Conservation (phyloP, 306 rosid species). For the Cucumis melo region DNA sequence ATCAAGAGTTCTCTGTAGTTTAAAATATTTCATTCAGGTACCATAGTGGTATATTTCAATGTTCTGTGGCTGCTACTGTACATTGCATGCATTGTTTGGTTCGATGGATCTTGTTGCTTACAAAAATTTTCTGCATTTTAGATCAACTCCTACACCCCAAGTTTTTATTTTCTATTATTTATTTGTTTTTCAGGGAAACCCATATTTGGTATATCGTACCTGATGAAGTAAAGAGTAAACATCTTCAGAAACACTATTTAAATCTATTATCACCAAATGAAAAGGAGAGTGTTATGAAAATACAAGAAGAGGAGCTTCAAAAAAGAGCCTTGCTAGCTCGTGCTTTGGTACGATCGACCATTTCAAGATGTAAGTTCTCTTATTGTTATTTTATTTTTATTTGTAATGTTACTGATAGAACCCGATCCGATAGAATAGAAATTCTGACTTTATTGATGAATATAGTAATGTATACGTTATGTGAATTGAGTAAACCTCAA, state of each 20-base stretch:
- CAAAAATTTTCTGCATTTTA: not conserved
- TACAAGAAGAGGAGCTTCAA: slow-evolving; percentile 39
- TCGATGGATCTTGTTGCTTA: not conserved
- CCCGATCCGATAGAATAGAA: no score
- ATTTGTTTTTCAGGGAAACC: slow-evolving; percentile 46
- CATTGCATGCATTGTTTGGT: not conserved
- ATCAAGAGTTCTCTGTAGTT: not conserved
- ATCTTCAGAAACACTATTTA: slow-evolving; percentile 39
- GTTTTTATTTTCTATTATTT: not conserved
- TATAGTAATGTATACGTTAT: no score
- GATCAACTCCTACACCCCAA: not conserved
- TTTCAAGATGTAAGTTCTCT: slow-evolving; percentile 64
- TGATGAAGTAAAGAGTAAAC: slow-evolving; percentile 40
- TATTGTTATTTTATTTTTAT: slow-evolving; percentile 4
- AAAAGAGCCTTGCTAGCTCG: slow-evolving; percentile 72
- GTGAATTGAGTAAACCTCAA: no score
- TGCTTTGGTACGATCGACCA: slow-evolving; percentile 68
- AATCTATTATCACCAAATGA: slow-evolving; percentile 66
- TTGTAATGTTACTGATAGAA: not conserved
- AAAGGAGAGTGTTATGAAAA: slow-evolving; percentile 35
- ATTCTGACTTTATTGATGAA: no score
- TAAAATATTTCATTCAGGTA: not conserved
- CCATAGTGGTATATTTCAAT: not conserved
- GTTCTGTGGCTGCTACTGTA: not conserved
- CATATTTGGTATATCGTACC: slow-evolving; percentile 81